Evolutionary conservation across 164 flowering plant genomes (phyloP).

Genomic region (Akebia trifoliata): DNA sequence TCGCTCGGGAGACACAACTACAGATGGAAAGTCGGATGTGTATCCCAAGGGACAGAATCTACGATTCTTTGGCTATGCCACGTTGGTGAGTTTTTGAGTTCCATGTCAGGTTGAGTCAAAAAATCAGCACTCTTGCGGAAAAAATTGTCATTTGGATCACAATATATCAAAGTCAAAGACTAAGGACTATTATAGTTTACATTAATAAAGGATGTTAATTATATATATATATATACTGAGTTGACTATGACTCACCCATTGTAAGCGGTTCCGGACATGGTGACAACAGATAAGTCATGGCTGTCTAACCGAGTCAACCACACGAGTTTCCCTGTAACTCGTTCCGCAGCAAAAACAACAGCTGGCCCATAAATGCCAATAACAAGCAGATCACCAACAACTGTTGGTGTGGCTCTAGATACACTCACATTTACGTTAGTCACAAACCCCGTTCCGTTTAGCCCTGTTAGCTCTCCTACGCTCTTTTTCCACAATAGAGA

Average conservation of each 20-base stretch:
- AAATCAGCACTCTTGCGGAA: no score
- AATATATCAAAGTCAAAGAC: no score
- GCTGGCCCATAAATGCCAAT: conserved; percentile 48
- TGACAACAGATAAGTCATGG: conserved; percentile 18
- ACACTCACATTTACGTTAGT: conserved; percentile 23
- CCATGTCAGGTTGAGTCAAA: no score
- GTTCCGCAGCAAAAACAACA: conserved; percentile 32
- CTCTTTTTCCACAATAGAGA: conserved; percentile 35
- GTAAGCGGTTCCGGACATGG: conserved; percentile 36
- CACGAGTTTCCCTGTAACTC: conserved; percentile 28
- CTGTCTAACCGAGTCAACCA: conserved; percentile 29
- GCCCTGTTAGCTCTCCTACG: conserved; percentile 30
- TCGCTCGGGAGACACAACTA: no score
- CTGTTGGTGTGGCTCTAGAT: conserved; percentile 39
- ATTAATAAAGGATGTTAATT: no score
- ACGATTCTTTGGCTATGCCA: no score
- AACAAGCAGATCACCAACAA: conserved; percentile 34
- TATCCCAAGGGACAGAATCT: no score
- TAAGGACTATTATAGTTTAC: no score
- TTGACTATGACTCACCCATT: conserved; percentile 30
- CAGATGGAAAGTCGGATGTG: no score
- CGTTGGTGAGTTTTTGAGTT: no score
- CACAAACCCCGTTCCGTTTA: conserved; percentile 17
- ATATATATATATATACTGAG: no score
- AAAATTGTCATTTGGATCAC: no score